Percentiles rank a stretch among this genome's conserved stretches.
Evolutionary conservation across 179 eudicot genomes (phyloP).

Genomic region (Nepenthes alata): DNA sequence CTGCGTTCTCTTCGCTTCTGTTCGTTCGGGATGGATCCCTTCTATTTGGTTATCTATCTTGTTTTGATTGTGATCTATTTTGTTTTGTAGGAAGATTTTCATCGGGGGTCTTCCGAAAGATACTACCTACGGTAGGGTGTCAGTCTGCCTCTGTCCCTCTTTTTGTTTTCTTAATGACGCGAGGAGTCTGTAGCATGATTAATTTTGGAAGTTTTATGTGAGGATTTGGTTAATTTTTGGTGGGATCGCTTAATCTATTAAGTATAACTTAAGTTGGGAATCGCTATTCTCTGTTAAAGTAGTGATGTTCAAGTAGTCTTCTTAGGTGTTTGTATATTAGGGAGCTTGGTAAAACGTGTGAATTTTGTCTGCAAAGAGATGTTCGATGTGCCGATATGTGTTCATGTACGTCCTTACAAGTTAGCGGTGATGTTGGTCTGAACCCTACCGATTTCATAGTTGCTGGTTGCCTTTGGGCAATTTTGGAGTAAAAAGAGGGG

Average conservation of each 20-base stretch:
- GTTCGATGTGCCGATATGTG: too few species aligned
- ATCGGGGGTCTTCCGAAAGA: constrained; percentile 54
- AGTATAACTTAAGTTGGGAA: background rate
- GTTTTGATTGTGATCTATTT: background rate
- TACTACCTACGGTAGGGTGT: constrained; percentile 23
- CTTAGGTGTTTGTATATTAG: too few species aligned
- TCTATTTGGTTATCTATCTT: background rate
- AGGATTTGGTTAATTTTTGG: background rate
- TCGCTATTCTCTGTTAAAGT: background rate
- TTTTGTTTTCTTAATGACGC: too few species aligned
- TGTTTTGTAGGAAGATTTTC: constrained; percentile 45
- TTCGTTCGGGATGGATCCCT: background rate
- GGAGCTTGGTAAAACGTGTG: too few species aligned
- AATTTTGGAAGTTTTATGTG: background rate
- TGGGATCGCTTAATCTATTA: background rate
- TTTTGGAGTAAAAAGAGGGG: too few species aligned
- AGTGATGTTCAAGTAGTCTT: too few species aligned
- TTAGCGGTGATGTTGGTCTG: too few species aligned
- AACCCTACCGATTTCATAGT: too few species aligned
- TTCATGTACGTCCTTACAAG: too few species aligned
- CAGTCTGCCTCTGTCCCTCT: background rate
- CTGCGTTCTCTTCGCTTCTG: background rate
- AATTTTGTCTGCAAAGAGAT: too few species aligned
- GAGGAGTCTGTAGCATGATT: background rate
- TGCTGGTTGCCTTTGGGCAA: too few species aligned